These are phyloP conservation scores for Polytolypa hystricis DNA, from an alignment of 2,329 filamentous ascomycete species.

Conservation along the genomic window DNA sequence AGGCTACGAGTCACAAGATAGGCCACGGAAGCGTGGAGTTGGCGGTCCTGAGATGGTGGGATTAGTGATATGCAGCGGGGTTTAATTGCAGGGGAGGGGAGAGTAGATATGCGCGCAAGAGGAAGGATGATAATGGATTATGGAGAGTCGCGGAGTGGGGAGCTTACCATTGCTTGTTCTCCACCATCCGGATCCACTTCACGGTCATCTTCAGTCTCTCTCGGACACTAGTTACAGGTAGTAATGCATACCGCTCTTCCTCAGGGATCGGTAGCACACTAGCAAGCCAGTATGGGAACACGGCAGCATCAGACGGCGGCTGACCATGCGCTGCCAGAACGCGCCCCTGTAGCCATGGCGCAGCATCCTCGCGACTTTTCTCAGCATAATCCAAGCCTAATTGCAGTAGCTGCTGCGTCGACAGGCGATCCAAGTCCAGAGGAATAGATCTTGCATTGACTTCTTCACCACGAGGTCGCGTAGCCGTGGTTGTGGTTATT, in stretches of 20 bases:
- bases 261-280: constrained; percentile 68
- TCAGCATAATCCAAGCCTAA: constrained; percentile 56
- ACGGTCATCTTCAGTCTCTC: constrained; percentile 75
- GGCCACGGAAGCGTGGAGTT: constrained; percentile 24
- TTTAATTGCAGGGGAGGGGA: constrained; percentile 11
- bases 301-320: constrained; percentile 61
- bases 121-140: not conserved
- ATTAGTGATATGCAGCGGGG: not conserved
- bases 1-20: constrained; percentile 35
- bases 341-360: constrained; percentile 62
- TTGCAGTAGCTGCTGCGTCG: constrained; percentile 46
- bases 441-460: constrained; percentile 1
- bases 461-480: constrained; percentile 10
- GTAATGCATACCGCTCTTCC: constrained; percentile 64
- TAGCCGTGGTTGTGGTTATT: constrained; percentile 32
- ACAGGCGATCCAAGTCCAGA: constrained; percentile 8
- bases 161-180: constrained; percentile 59
- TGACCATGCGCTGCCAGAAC: constrained; percentile 66
- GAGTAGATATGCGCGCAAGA: too few species aligned
- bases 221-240: constrained; percentile 64
- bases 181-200: constrained; percentile 63
- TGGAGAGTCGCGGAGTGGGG: constrained; percentile 1
- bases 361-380: constrained; percentile 56
- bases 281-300: constrained; percentile 86
- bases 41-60: constrained; percentile 14